Base-by-base conservation (phyloP, 345 rosid genomes). In the Raphanus sativus region DNA sequence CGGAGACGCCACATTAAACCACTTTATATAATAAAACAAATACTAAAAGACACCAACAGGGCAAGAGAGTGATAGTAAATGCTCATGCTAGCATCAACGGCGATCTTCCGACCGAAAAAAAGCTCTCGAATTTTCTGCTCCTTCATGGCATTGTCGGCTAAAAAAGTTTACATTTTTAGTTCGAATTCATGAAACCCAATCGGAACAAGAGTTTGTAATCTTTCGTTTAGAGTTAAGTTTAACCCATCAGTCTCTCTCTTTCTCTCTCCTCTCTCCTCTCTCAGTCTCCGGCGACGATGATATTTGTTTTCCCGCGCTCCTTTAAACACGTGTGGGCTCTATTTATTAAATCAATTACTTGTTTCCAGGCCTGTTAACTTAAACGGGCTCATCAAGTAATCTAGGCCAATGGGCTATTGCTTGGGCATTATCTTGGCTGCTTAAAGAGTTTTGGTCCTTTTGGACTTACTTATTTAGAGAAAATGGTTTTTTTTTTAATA, bases 251-350 rank as follows among this genome's bases (percentile, higher is more conserved):
- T n/a, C 32, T 29, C 32, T 29, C 32, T 29, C n/a, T n/a, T n/a
- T n/a, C n/a, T n/a, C n/a, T n/a, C n/a, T n/a, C n/a, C n/a, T n/a
- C n/a, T n/a, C n/a, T n/a, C n/a, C n/a, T n/a, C n/a, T n/a, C n/a
- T n/a, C n/a, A n/a, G n/a, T n/a, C n/a, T 50, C 33, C 8, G 38
- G 38, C 30, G 79, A 17, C 56, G 67, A n/a, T 4, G 75, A 62
- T 38, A 34, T 4, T 25, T 16, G 11, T 8, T 64, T 77, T 77
- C 71, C 67, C 81, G 71, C 71, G 71, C 61, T 71, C 67, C 7
- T 77, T 29, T 29, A 5, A 21, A 45, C 73, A 58, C 36, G 60
- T 40, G 60, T 67, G 73, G 77, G 71, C 58, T 60, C 58, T 60
- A 8, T 63, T 34, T 24, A 25, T 56, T 1, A 56, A 56, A 56